These are phyloP conservation scores for Wickerhamiella vanderwaltii DNA, from an alignment of 805 yeast genomes.

Conservation along the genomic window DNA sequence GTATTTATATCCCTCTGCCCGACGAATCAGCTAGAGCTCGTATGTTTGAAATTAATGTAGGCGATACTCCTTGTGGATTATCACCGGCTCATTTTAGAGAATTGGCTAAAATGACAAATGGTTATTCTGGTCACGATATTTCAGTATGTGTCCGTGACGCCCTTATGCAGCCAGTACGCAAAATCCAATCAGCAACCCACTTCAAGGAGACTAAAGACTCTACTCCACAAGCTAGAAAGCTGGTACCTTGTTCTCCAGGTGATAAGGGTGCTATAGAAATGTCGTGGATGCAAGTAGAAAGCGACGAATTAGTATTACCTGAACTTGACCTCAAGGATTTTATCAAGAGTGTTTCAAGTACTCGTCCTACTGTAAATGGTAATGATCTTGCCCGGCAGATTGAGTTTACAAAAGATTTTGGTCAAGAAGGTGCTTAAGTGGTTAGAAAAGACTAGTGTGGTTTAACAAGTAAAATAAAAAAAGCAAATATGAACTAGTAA, in stretches of 20 bases:
- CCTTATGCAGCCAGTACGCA: conserved; percentile 92
- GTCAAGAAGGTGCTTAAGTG: conserved; percentile 91
- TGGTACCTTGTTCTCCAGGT: conserved; percentile 97
- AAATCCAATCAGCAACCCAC: conserved; percentile 92
- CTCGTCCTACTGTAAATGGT: conserved; percentile 89
- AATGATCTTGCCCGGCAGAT: conserved; percentile 71
- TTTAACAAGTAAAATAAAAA: too few relatives aligned
- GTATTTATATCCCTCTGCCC: conserved; percentile 91
- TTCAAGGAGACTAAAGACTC: conserved; percentile 45
- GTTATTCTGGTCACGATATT: conserved; percentile 94
- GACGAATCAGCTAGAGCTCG: conserved; percentile 83
- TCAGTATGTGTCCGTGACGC: conserved; percentile 97
- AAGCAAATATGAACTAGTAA: too few relatives aligned
- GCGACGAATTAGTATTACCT: conserved; percentile 85
- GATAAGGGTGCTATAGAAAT: conserved; percentile 72
- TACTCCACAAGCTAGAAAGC: conserved; percentile 30
- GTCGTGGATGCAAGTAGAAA: conserved; percentile 86
- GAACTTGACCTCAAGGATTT: conserved; percentile 82
- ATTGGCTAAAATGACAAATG: conserved; percentile 88
- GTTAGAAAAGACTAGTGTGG: too few relatives aligned
- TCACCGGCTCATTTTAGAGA: conserved; percentile 59
- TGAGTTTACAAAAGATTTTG: conserved; percentile 87
- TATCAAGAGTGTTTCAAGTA: conserved; percentile 77
- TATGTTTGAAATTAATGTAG: conserved; percentile 91
- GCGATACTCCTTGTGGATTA: conserved; percentile 73